Percentiles rank a stretch among this genome's conserved stretches.
Evolutionary conservation across 179 eudicot genomes (phyloP).

Genomic region (Actinidia arguta): DNA sequence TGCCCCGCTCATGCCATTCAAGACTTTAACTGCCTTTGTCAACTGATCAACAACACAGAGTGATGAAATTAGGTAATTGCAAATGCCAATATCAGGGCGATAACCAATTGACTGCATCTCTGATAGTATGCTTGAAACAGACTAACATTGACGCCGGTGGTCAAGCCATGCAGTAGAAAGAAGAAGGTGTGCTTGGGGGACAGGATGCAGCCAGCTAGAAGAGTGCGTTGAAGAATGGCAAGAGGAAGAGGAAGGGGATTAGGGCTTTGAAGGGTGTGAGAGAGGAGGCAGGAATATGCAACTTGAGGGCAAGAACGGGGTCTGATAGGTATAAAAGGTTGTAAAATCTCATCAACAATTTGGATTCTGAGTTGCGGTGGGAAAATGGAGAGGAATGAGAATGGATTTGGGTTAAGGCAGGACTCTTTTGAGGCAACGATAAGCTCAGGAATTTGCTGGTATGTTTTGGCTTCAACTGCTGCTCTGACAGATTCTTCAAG

Average conservation of each 20-base stretch:
- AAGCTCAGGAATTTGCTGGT: slow-evolving; percentile 62
- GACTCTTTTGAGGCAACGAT: slow-evolving; percentile 41
- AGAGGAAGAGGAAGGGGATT: slow-evolving; percentile 73
- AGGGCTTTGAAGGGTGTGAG: slow-evolving; percentile 56
- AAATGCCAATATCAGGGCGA: slow-evolving; percentile 72
- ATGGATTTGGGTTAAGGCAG: slow-evolving; percentile 58
- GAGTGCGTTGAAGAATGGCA: slow-evolving; percentile 65
- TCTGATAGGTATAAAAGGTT: slow-evolving; percentile 58
- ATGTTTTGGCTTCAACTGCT: slow-evolving; percentile 55
- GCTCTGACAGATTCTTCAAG: slow-evolving; percentile 55
- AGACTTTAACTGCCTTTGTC: slow-evolving; percentile 67
- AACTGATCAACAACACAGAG: slow-evolving; percentile 75
- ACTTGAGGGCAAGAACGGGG: slow-evolving; percentile 56
- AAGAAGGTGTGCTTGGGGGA: slow-evolving; percentile 64
- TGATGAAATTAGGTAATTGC: slow-evolving; percentile 74
- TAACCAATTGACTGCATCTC: slow-evolving; percentile 79
- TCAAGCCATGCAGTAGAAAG: slow-evolving; percentile 76
- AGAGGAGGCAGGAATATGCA: slow-evolving; percentile 70
- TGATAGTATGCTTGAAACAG: slow-evolving; percentile 48
- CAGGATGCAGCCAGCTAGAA: slow-evolving; percentile 77
- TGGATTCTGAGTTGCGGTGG: slow-evolving; percentile 34
- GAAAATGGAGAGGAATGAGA: slow-evolving; percentile 63
- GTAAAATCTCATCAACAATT: slow-evolving; percentile 71
- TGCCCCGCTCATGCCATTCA: slow-evolving; percentile 61
- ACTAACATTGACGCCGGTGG: slow-evolving; percentile 29